Percentiles rank a stretch among this genome's conserved stretches.
phyloP scores from a whole-genome alignment of 352 stramenopile species.

The Pythium folliculosum region DNA sequence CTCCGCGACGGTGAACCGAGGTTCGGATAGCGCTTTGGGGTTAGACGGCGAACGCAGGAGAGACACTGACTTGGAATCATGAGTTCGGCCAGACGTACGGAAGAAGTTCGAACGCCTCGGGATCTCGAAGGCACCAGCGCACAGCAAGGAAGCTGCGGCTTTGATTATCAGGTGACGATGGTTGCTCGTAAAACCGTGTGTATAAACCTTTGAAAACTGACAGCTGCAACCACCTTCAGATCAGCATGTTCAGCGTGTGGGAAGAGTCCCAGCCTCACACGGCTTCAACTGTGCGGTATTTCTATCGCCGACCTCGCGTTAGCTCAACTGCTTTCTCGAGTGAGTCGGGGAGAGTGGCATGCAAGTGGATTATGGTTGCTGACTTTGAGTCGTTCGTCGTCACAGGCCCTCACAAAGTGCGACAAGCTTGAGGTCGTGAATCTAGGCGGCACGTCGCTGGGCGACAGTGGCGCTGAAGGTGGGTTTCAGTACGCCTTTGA shows the following conservation, averaged over 20 bases:
- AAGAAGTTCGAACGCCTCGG: slow-evolving; percentile 68
- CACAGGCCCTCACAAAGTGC: slow-evolving; percentile 19
- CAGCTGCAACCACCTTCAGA: slow-evolving; percentile 2
- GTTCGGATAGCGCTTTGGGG: slow-evolving; percentile 13
- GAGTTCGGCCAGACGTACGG: slow-evolving; percentile 39
- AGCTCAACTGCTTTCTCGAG: slow-evolving; percentile 15
- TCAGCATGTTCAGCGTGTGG: slow-evolving; percentile 8
- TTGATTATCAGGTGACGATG: slow-evolving; percentile 34
- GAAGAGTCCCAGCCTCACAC: slow-evolving; percentile 16
- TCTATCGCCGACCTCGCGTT: slow-evolving; percentile 1
- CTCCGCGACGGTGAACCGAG: slow-evolving; percentile 48
- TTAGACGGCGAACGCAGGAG: neutral
- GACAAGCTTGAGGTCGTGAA: slow-evolving; percentile 23
- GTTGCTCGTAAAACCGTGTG: neutral
- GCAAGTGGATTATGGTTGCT: neutral
- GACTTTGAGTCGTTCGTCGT: neutral
- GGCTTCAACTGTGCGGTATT: slow-evolving; percentile 25
- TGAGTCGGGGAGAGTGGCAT: slow-evolving; percentile 1
- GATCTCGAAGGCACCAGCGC: slow-evolving; percentile 44
- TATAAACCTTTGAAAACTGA: neutral
- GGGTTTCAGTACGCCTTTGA: slow-evolving; percentile 17
- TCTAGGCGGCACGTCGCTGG: slow-evolving; percentile 4
- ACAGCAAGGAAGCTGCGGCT: slow-evolving; percentile 38
- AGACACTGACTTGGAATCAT: neutral
- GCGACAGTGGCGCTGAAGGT: slow-evolving; percentile 28